Conservation (phyloP, 2,329 filamentous ascomycete species). For the Ophiocordyceps camponoti-saundersi region DNA sequence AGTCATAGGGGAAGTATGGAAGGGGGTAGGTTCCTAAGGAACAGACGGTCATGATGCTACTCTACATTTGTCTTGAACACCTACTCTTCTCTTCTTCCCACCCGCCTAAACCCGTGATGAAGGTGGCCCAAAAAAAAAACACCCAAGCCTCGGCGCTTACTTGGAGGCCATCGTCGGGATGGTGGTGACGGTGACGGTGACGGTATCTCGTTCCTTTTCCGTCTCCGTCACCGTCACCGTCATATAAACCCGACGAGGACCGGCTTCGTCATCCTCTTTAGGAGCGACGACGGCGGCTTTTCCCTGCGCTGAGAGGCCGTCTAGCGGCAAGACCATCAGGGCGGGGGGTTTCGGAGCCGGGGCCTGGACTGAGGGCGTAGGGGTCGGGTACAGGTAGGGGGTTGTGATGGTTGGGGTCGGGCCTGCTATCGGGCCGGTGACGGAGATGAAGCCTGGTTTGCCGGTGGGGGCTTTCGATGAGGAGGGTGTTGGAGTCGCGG, state of each 20-base stretch:
- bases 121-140: too few relatives aligned
- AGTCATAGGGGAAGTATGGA: too few relatives aligned
- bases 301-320: slow-evolving; percentile 4
- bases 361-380: background rate
- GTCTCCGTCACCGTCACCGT: slow-evolving; percentile 18
- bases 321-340: slow-evolving; percentile 12
- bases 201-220: slow-evolving; percentile 10
- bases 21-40: too few relatives aligned
- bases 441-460: slow-evolving; percentile 4
- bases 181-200: slow-evolving; percentile 14
- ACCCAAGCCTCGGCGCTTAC: too few relatives aligned
- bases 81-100: too few relatives aligned
- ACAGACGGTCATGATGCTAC: too few relatives aligned
- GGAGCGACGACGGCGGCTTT: too few relatives aligned
- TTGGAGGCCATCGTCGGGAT: too few relatives aligned
- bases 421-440: slow-evolving; percentile 12
- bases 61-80: too few relatives aligned
- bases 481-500: background rate
- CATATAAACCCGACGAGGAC: slow-evolving; percentile 14
- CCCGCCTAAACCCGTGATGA: too few relatives aligned
- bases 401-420: slow-evolving; percentile 5
- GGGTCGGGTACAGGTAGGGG: background rate
- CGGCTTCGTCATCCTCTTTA: slow-evolving; percentile 11
- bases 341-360: slow-evolving; percentile 5
- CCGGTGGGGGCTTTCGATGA: background rate